Base-by-base conservation (phyloP, 179 eudicot species). In the Silene coronaria region DNA sequence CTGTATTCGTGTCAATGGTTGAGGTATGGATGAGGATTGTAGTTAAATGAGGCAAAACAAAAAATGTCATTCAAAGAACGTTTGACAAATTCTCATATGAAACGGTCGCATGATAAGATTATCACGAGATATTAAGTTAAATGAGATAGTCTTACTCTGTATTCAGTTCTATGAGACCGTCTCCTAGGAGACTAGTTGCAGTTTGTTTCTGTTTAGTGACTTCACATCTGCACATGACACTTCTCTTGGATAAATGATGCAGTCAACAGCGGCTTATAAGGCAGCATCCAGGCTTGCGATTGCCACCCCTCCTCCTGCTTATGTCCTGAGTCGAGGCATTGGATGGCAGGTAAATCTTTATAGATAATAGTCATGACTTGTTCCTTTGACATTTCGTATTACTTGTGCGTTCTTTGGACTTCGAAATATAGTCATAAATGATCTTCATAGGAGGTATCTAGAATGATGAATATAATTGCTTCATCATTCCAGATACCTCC, bases 281-380 rank as follows among this genome's bases (percentile, higher is more conserved):
- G 99, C 99, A 75, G 99, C 99, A 71, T 93, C 99, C 70, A 89
- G 99, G 83, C 88, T 96, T 67, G 99, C 99, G 7, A 96, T 96
- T 77, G 99, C 99, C 55, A 96, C 99, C 45, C 99, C 97, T 34
- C 99, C 97, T 75, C 99, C 99, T 67, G 99, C 99, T 46, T 96
- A 93, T 83, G 99, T 96, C 66, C 82, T 96, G 79, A 96, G 99
- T 78, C 89, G 99, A 22, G 99, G 99, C 63, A 95, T 95, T 72
- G 99, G 99, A 68, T 95, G 99, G 99, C 99, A 95, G 97, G 99
- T 95, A 77, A 81, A 10, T 8, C 59, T 14, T 17, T 64, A 16
- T 23, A 3, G 27, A 23, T 19, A 27, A 75, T 70, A 42, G 12
- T 67, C 17, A 26, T 32, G 13, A 4, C 70, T 61, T 2, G 11